phyloP scores from a whole-genome alignment of 495 filamentous ascomycete species.

The Rhypophila decipiens region DNA sequence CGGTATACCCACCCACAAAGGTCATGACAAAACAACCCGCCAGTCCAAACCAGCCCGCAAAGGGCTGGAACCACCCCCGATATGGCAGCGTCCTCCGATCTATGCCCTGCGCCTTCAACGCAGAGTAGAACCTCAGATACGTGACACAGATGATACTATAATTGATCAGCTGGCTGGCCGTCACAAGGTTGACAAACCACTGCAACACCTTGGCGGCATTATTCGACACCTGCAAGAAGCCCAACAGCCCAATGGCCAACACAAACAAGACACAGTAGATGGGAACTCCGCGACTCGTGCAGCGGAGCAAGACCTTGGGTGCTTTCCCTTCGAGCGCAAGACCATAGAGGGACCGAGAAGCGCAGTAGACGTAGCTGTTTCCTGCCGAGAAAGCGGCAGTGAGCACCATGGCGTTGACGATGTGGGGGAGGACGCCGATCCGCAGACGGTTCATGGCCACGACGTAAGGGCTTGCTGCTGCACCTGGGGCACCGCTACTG shows the following conservation, averaged over 20 bases:
- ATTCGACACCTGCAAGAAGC: constrained; percentile 67
- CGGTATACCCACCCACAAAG: constrained; percentile 68
- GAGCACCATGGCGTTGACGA: constrained; percentile 73
- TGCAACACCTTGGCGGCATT: constrained; percentile 59
- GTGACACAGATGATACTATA: constrained; percentile 64
- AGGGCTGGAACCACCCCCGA: constrained; percentile 60
- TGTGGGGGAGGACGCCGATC: constrained; percentile 62
- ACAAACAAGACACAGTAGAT: constrained; percentile 57
- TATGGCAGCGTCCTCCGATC: constrained; percentile 59
- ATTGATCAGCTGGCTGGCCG: constrained; percentile 74
- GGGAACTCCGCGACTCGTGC: constrained; percentile 54
- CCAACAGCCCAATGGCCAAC: constrained; percentile 56
- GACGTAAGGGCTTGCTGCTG: constrained; percentile 76
- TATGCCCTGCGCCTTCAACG: constrained; percentile 62
- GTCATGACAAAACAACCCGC: constrained; percentile 59
- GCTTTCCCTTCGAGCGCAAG: constrained; percentile 64
- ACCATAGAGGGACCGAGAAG: constrained; percentile 68
- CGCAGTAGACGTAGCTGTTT: constrained; percentile 80
- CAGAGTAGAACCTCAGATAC: constrained; percentile 67
- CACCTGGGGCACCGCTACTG: constrained; percentile 46
- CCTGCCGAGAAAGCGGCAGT: constrained; percentile 76
- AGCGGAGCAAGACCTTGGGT: constrained; percentile 57
- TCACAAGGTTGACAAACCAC: constrained; percentile 69
- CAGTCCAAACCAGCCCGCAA: constrained; percentile 61
- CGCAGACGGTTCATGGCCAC: constrained; percentile 73